A percentile compares a stretch with the other conserved stretches of the same genome.
Evolutionary conservation across 2,329 filamentous ascomycete species (phyloP).

Genomic region (Trichocomaceae sp.): DNA sequence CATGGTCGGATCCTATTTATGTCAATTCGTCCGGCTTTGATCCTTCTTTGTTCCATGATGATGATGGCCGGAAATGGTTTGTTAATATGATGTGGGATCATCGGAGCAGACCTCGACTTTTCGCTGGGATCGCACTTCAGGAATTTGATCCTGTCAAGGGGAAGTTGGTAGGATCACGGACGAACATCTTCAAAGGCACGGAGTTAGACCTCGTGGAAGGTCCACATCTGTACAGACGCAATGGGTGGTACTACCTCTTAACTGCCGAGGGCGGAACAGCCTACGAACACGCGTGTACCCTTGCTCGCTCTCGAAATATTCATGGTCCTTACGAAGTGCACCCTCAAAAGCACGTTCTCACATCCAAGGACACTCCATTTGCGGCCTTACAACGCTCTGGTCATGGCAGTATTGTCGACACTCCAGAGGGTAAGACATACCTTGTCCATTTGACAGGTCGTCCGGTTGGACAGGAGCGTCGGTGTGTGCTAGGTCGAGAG

Average conservation of each 20-base stretch:
- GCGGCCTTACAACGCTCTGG: constrained; percentile 10
- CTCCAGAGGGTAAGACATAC: constrained; percentile 7
- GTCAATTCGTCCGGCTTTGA: constrained; percentile 50
- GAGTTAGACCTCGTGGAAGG: constrained; percentile 34
- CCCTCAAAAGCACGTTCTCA: constrained; percentile 43
- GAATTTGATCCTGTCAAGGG: constrained; percentile 9
- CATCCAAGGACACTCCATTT: constrained; percentile 19
- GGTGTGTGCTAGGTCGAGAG: constrained; percentile 13
- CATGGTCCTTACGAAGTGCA: constrained; percentile 44
- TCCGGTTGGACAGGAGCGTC: constrained; percentile 9
- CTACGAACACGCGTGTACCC: constrained; percentile 44
- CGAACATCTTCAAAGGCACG: constrained; percentile 12
- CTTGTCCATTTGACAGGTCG: constrained; percentile 12
- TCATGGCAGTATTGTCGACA: constrained; percentile 13
- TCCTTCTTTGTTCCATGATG: constrained; percentile 50
- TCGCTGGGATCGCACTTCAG: constrained; percentile 11
- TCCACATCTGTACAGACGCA: constrained; percentile 46
- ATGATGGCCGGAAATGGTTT: constrained; percentile 13
- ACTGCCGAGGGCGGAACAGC: constrained; percentile 48
- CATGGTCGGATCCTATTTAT: constrained; percentile 46
- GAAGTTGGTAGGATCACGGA: constrained; percentile 7
- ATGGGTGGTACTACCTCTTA: constrained; percentile 46
- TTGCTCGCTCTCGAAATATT: constrained; percentile 40
- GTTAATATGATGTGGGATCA: constrained; percentile 14
- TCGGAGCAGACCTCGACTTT: constrained; percentile 1